phyloP scores from a whole-genome alignment of 441 rosid species.

The Isatis lusitanica region DNA sequence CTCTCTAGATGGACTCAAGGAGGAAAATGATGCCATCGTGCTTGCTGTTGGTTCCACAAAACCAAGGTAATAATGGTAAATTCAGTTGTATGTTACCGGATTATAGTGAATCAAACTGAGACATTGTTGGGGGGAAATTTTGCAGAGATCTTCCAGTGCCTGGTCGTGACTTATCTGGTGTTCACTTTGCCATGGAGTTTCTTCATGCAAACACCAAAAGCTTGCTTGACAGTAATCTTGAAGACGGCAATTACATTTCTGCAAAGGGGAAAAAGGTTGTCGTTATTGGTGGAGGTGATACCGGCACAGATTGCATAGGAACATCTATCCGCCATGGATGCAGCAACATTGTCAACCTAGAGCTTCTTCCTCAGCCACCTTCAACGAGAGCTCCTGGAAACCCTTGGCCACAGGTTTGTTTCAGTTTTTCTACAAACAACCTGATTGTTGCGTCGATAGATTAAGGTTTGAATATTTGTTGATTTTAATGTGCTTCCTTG shows the following conservation, averaged over 20 bases:
- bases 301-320: conserved; percentile 99
- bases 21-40: conserved; percentile 85
- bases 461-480: too few species aligned
- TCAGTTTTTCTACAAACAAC: not conserved
- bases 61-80: conserved; percentile 62
- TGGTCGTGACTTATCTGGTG: conserved; percentile 83
- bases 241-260: conserved; percentile 87
- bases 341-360: conserved; percentile 73
- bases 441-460: not conserved
- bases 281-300: conserved; percentile 99
- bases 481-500: too few species aligned
- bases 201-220: conserved; percentile 97
- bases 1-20: conserved; percentile 70
- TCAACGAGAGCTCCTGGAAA: conserved; percentile 87
- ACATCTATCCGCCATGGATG: conserved; percentile 99
- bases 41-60: conserved; percentile 98
- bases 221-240: conserved; percentile 83
- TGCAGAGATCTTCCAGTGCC: conserved; percentile 98
- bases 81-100: not conserved
- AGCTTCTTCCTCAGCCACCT: conserved; percentile 97
- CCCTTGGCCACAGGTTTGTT: conserved; percentile 99
- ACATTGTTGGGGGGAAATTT: conserved; percentile 10
- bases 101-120: not conserved
- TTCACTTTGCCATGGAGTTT: conserved; percentile 98
- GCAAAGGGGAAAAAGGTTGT: conserved; percentile 96